Conservation (phyloP, 2,329 filamentous ascomycete genomes). For the Rhinocladiella similis region DNA sequence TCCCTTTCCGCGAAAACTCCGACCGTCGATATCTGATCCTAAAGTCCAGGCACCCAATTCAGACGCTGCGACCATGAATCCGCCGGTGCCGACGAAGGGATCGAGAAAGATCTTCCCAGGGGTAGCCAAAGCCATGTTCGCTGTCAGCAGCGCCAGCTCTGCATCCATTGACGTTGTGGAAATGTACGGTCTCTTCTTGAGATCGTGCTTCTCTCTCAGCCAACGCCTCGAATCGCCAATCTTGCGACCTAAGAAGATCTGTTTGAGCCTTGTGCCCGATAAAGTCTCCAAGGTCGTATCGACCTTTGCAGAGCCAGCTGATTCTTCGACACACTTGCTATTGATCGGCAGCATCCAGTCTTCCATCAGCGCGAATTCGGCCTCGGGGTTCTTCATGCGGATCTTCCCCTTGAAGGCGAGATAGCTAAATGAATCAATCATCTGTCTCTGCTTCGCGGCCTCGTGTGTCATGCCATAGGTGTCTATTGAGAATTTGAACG, state of each 20-base stretch:
- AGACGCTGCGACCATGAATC: conserved; percentile 85
- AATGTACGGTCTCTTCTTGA: conserved; percentile 93
- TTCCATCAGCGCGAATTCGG: conserved; percentile 79
- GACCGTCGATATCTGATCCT: conserved; percentile 91
- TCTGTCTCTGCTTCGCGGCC: conserved; percentile 61
- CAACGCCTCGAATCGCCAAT: conserved; percentile 68
- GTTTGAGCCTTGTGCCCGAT: conserved; percentile 51
- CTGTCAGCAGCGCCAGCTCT: conserved; percentile 85
- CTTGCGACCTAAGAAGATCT: conserved; percentile 71
- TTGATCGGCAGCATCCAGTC: conserved; percentile 58
- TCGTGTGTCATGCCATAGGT: conserved; percentile 74
- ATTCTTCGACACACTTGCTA: neutral
- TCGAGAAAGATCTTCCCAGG: conserved; percentile 90
- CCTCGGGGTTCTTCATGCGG: conserved; percentile 69
- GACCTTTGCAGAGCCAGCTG: conserved; percentile 32
- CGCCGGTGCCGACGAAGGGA: conserved; percentile 92
- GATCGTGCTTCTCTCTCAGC: conserved; percentile 71
- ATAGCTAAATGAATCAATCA: conserved; percentile 82
- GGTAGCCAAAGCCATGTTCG: conserved; percentile 80
- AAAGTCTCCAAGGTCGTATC: conserved; percentile 35
- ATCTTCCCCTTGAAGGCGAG: conserved; percentile 78
- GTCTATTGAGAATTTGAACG: conserved; percentile 85
- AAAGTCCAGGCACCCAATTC: conserved; percentile 83
- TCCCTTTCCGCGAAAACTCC: conserved; percentile 72
- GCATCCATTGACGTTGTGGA: conserved; percentile 97